Conservation (phyloP, 2,329 filamentous ascomycete genomes). For the Clonostachys rhizophaga region DNA sequence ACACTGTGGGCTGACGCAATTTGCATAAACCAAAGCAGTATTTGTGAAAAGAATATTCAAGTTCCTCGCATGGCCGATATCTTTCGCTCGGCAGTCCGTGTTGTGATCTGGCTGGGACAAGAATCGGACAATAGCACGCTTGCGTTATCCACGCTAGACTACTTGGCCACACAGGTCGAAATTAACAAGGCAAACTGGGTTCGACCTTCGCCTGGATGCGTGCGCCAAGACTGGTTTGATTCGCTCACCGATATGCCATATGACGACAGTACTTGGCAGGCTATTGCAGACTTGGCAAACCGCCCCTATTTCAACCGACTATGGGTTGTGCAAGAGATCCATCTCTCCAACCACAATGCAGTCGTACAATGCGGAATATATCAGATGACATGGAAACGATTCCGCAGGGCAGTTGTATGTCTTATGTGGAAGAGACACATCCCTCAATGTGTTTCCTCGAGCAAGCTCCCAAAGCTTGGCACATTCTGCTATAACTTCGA, state of each 20-base stretch:
- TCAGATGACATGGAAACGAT: not conserved
- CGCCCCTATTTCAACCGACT: not conserved
- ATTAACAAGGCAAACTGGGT: too few species aligned
- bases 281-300: not conserved
- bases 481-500: too few species aligned
- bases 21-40: conserved; percentile 12
- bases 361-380: not conserved
- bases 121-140: conserved; percentile 5
- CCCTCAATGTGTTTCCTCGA: too few species aligned
- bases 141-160: not conserved
- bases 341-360: not conserved
- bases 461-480: too few species aligned
- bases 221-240: too few species aligned
- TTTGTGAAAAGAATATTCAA: conserved; percentile 7
- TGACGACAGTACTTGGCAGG: not conserved
- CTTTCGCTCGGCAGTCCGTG: conserved; percentile 7
- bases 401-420: too few species aligned
- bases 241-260: too few species aligned
- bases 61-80: conserved; percentile 12
- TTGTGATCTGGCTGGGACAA: conserved; percentile 12
- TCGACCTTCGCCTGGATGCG: too few species aligned
- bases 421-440: too few species aligned
- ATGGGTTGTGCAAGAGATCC: not conserved
- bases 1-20: conserved; percentile 13
- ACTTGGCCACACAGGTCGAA: not conserved